Evolutionary conservation across 2,329 filamentous ascomycete genomes (phyloP).

Genomic region (Diaporthe ilicicola): DNA sequence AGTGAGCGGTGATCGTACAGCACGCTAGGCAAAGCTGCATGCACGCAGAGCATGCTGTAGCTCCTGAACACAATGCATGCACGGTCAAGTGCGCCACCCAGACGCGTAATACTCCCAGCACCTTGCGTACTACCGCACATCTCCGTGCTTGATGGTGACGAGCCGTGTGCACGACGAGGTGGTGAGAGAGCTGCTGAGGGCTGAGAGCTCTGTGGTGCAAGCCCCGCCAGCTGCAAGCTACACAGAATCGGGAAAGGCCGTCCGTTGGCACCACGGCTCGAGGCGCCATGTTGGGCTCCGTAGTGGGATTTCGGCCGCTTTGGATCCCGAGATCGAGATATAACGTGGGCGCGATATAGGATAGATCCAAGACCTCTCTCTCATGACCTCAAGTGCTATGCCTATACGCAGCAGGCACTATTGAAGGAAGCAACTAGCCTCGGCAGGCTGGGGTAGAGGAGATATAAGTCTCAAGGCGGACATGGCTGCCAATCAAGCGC

Average conservation of each 20-base stretch:
- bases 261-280: conserved; percentile 12
- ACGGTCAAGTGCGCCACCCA: conserved; percentile 6
- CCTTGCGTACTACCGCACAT: not conserved
- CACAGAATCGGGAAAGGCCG: not conserved
- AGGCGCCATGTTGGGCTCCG: not conserved
- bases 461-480: not conserved
- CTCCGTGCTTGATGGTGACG: not conserved
- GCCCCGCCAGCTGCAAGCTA: not conserved
- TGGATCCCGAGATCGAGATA: conserved; percentile 17
- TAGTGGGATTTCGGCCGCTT: conserved; percentile 16
- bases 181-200: not conserved
- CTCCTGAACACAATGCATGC: conserved; percentile 5
- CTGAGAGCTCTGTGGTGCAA: not conserved
- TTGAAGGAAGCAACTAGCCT: not conserved
- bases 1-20: not conserved
- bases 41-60: conserved; percentile 9
- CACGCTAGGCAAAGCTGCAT: not conserved
- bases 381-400: not conserved
- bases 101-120: not conserved
- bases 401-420: not conserved
- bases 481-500: conserved; percentile 14
- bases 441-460: not conserved
- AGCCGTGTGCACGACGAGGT: not conserved
- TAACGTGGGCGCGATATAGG: conserved; percentile 8
- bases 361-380: not conserved